phyloP scores from a whole-genome alignment of 768 basidiomycete species.

The Flagelloscypha sp. region DNA sequence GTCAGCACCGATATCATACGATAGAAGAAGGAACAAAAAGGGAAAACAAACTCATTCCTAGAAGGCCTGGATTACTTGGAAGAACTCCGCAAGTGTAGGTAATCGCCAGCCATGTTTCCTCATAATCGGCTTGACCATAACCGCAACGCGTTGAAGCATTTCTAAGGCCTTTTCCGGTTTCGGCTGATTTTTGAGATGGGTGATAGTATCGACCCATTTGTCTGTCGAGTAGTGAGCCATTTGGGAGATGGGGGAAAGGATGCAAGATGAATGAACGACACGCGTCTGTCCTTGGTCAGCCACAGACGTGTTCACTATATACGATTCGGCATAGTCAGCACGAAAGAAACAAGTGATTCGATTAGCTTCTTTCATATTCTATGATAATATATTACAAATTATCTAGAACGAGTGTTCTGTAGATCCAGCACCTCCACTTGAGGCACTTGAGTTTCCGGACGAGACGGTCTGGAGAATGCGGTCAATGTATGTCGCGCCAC shows the following conservation, averaged over 20 bases:
- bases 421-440: conserved; percentile 76
- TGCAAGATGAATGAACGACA: no score
- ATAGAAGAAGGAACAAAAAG: conserved; percentile 4
- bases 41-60: conserved; percentile 44
- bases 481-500: conserved; percentile 88
- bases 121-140: conserved; percentile 92
- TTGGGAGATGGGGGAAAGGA: no score
- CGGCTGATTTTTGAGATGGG: conserved; percentile 61
- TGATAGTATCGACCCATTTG: conserved; percentile 55
- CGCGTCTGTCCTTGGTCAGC: no score
- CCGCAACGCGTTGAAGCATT: conserved; percentile 61
- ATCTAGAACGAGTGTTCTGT: conserved; percentile 76
- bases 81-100: conserved; percentile 81
- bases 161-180: conserved; percentile 59
- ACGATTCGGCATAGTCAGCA: no score
- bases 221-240: no score
- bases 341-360: no score
- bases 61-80: conserved; percentile 60
- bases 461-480: conserved; percentile 76
- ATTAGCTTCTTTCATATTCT: no score
- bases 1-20: conserved; percentile 5
- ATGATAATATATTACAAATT: conserved; percentile 3
- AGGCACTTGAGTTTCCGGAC: conserved; percentile 84
- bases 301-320: no score
- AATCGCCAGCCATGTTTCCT: conserved; percentile 73